A percentile compares a stretch with the other conserved stretches of the same genome.
These are phyloP conservation scores for Musa itinerans DNA, from an alignment of 176 grass and related monocot genomes.

Conservation along the genomic window DNA sequence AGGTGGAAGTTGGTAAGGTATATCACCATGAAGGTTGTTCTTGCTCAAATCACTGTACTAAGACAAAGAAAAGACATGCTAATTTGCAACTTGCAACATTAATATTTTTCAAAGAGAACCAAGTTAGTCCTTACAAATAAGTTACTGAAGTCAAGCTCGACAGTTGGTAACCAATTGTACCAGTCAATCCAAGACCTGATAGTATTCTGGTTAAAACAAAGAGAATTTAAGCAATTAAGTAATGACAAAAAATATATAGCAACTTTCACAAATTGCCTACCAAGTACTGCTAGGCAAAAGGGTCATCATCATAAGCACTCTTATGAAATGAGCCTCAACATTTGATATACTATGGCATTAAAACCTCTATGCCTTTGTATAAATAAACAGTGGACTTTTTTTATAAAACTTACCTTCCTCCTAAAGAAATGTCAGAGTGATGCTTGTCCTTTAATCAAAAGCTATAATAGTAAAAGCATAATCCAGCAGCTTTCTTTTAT, in stretches of 20 bases:
- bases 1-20: slow-evolving; percentile 87
- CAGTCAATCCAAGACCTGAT: slow-evolving; percentile 59
- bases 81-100: slow-evolving; percentile 47
- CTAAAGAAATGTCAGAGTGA: too few species aligned
- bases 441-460: not conserved
- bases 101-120: slow-evolving; percentile 8
- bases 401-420: not conserved
- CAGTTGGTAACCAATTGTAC: slow-evolving; percentile 66
- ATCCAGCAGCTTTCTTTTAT: not conserved
- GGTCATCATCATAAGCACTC: not conserved
- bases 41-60: slow-evolving; percentile 93
- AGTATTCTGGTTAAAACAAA: slow-evolving; percentile 45
- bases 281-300: not conserved
- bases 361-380: not conserved
- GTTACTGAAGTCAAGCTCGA: slow-evolving; percentile 82
- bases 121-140: slow-evolving; percentile 82
- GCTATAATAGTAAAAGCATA: not conserved
- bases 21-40: slow-evolving; percentile 80
- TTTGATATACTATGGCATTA: not conserved
- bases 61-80: slow-evolving; percentile 50
- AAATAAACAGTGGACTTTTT: not conserved
- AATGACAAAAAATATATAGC: not conserved
- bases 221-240: slow-evolving; percentile 16
- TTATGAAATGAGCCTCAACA: not conserved
- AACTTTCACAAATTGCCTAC: not conserved